Evolutionary conservation across 2,329 filamentous ascomycete genomes (phyloP), one percentile per base, ranked within the genome.

Genomic region (Calonectria hawksworthii): DNA sequence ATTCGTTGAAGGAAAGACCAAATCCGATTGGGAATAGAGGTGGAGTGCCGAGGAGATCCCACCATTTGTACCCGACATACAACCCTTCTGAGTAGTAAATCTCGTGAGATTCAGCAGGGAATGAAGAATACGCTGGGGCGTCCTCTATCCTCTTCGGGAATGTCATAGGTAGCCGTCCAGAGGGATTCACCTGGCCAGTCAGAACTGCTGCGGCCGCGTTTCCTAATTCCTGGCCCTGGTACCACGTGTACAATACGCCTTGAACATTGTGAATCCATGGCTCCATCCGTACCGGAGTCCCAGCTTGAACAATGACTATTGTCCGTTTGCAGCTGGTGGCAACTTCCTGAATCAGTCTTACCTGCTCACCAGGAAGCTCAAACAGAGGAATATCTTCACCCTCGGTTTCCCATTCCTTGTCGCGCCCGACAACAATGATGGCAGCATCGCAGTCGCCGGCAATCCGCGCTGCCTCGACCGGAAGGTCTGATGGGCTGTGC

Each of bases 41-140:
- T 11, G 3, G 23, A 10, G 36, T 71, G 8, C 47, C 59, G 1
- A 65, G 18, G 7, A 65, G 68, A 56, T 65, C 59, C 68, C 68
- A 71, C 68, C 59, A 71, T 47, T 64, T 71, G 47, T 71, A 71
- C 7, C 68, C 68, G 6, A 71, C 68, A 26, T 44, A 71, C 10
- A 71, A 11, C 11, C 47, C 34, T 14, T 71, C 68, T 1, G 59
- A 56, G 36, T 71, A 56, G 47, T 65, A 54, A n/a, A 51, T 52
- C 13, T 64, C 59, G 16, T 21, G 56, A 7, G 4, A n/a, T 28
- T 65, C 47, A 4, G 59, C 68, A 4, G 47, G 68, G 28, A 71
- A 71, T 3, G 68, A 71, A 34, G 34, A 54, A 66, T 41, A 71
- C 1, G 68, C 68, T 10, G 68, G 68, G 13, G 30, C 32, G 9